These are phyloP conservation scores for Hyphodiscus hymeniophilus DNA, from an alignment of 495 filamentous ascomycete genomes.

Conservation along the genomic window DNA sequence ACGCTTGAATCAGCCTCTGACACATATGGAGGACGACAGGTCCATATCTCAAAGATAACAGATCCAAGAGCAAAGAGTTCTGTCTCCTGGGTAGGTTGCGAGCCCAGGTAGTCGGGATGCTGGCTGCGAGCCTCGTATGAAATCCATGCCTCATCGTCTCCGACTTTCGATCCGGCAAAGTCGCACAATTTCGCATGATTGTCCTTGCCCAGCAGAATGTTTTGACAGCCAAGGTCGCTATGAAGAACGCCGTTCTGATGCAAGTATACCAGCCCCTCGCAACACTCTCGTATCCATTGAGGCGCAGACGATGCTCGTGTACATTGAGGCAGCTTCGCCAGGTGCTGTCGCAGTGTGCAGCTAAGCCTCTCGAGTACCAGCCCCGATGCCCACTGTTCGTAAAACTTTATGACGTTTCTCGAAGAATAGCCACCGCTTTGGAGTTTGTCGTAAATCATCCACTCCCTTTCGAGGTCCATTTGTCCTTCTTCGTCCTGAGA, in stretches of 20 bases:
- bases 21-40: background rate
- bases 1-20: background rate
- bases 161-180: slow-evolving; percentile 4
- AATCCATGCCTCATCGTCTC: background rate
- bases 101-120: background rate
- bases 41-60: slow-evolving; percentile 2
- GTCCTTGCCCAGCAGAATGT: background rate
- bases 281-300: background rate
- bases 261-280: slow-evolving; percentile 1
- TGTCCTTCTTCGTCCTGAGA: background rate
- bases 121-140: slow-evolving; percentile 3
- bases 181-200: slow-evolving; percentile 1
- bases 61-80: slow-evolving; percentile 4
- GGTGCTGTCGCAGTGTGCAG: background rate
- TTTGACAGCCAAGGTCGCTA: slow-evolving; percentile 2
- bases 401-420: background rate
- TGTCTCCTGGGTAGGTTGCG: background rate
- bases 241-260: slow-evolving; percentile 4
- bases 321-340: background rate
- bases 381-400: background rate
- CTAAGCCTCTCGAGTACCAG: background rate
- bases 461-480: background rate
- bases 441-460: background rate
- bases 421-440: background rate
- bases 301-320: background rate